Evolutionary conservation across 257 asterid species (phyloP).

Genomic region (Solanum rostratum): DNA sequence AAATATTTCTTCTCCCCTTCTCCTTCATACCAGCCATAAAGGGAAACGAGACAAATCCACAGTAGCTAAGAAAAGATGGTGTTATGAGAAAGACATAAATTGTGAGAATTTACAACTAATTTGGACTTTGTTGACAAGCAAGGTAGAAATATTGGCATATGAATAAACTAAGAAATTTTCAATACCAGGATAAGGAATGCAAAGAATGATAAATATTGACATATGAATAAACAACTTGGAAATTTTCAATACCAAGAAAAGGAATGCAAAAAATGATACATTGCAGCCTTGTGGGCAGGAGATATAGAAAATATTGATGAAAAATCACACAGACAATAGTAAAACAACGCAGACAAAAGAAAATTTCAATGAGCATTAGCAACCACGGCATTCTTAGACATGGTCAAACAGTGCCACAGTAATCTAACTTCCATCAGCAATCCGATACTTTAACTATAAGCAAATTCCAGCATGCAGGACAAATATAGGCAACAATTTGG

Average conservation of each 20-base stretch:
- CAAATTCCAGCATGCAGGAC: background rate
- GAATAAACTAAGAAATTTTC: background rate
- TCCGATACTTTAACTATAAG: background rate
- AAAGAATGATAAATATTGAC: background rate
- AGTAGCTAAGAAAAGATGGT: background rate
- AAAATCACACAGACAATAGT: background rate
- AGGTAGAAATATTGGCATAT: background rate
- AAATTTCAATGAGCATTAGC: background rate
- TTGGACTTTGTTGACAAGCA: background rate
- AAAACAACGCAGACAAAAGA: background rate
- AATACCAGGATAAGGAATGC: background rate
- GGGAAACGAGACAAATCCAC: background rate
- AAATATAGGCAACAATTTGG: background rate
- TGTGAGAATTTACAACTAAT: background rate
- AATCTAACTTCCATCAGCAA: background rate
- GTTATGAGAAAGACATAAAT: background rate
- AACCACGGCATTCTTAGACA: background rate
- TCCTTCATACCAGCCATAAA: background rate
- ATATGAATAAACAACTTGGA: background rate
- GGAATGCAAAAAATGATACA: background rate
- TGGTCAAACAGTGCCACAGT: background rate
- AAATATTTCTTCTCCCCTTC: background rate
- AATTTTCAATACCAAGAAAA: background rate
- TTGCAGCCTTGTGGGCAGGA: background rate
- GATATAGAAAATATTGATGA: background rate